Conservation (phyloP, 2,329 filamentous ascomycete genomes). For the Penicillium oxalicum region DNA sequence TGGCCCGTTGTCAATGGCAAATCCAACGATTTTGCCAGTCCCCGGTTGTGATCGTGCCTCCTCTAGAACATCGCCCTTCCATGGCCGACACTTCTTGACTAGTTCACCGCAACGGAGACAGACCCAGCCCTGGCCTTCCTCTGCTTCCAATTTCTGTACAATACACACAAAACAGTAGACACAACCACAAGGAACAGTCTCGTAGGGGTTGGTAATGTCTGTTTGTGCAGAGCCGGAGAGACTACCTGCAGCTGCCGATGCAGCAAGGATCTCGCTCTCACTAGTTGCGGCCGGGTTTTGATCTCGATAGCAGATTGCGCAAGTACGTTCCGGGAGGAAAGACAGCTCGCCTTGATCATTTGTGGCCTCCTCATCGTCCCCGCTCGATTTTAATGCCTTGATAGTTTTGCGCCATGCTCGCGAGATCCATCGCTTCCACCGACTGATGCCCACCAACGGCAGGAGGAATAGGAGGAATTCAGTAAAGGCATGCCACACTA, state of each 20-base stretch:
- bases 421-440: conserved; percentile 86
- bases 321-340: conserved; percentile 88
- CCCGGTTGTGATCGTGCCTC: conserved; percentile 30
- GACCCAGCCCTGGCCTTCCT: conserved; percentile 90
- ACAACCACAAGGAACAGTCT: conserved; percentile 80
- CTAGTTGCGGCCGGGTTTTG: conserved; percentile 68
- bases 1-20: conserved; percentile 29
- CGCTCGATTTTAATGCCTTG: conserved; percentile 50
- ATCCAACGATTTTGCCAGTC: conserved; percentile 39
- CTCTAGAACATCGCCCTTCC: conserved; percentile 78
- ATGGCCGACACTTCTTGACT: conserved; percentile 80
- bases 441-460: conserved; percentile 89
- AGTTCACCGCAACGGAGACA: conserved; percentile 83
- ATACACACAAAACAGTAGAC: conserved; percentile 95
- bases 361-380: conserved; percentile 46
- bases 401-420: conserved; percentile 80
- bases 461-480: conserved; percentile 96
- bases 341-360: conserved; percentile 63
- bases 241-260: conserved; percentile 61
- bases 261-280: conserved; percentile 70
- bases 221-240: conserved; percentile 84
- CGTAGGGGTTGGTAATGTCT: conserved; percentile 94
- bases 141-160: conserved; percentile 80
- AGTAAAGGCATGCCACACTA: conserved; percentile 99
- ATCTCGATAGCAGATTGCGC: conserved; percentile 93